Percentiles rank a stretch among this genome's conserved stretches.
Conservation (phyloP, 306 rosid genomes). For the Gleditsia sinensis region DNA sequence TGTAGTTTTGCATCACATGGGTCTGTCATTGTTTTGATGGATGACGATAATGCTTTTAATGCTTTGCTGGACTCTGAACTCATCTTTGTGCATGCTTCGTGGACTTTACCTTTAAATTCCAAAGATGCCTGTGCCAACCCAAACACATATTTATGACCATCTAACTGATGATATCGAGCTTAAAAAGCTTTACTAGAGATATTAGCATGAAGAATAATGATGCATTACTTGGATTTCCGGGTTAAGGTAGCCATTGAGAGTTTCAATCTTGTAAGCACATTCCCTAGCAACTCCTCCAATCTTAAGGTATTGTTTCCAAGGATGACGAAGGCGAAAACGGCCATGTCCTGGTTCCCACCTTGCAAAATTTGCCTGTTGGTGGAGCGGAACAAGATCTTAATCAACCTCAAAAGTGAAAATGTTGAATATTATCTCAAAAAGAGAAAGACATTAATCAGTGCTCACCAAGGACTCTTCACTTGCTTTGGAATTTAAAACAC, state of each 20-base stretch:
- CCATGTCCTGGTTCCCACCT: constrained; percentile 97
- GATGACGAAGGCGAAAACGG: constrained; percentile 65
- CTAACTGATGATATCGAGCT: too few relatives aligned
- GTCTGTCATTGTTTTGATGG: constrained; percentile 63
- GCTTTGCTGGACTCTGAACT: constrained; percentile 63
- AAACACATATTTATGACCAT: not conserved
- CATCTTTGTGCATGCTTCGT: constrained; percentile 61
- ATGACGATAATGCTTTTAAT: constrained; percentile 53
- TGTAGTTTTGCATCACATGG: constrained; percentile 56
- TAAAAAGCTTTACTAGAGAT: not conserved
- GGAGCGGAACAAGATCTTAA: not conserved
- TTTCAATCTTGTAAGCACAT: constrained; percentile 83
- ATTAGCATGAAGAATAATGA: not conserved
- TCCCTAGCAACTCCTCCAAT: constrained; percentile 65
- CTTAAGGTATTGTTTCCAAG: constrained; percentile 86
- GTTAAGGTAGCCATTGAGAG: constrained; percentile 55
- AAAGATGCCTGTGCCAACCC: constrained; percentile 41
- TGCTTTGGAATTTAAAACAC: constrained; percentile 68
- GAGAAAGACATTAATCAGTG: not conserved
- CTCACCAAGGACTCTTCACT: constrained; percentile 74
- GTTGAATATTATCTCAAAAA: not conserved
- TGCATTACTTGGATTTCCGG: constrained; percentile 55
- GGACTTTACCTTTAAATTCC: constrained; percentile 52
- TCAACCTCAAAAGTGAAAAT: constrained; percentile 1
- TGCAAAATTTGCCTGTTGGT: constrained; percentile 75